Evolutionary conservation across 139 green algal genomes (phyloP), one percentile per base, ranked within the genome.

Genomic region (Diplosphaera chodatii): DNA sequence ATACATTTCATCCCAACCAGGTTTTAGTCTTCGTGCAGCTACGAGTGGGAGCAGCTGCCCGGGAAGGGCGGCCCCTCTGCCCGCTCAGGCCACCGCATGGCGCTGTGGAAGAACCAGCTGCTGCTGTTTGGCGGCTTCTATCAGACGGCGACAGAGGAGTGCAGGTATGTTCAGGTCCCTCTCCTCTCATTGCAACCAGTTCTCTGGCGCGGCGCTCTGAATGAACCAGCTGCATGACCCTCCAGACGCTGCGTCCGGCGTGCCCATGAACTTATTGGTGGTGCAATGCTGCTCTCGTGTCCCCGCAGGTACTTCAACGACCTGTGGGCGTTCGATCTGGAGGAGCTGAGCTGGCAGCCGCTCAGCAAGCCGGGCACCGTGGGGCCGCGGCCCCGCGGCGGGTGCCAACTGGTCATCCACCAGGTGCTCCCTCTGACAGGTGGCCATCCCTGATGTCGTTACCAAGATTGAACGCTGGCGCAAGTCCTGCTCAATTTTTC

Each of bases 41-140:
- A 89, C 71, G 70, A 77, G n/a, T 99, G 95, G 95, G 95, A 99
- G 78, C 75, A 92, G 59, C 79, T 98, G 22, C 75, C 85, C 13
- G 68, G 92, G 68, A 83, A 83, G 20, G 92, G 88, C 1, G 75
- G 80, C 32, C 90, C 90, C 29, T 85, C 75, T 3, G 83, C 90
- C 0, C 85, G 94, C 70, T 94, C 85, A n/a, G 95, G 95, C 4
- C 94, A 98, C 84, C 88, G 94, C 68, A 95, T 94, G 86, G 82
- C 80, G 27, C 25, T 89, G 40, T 79, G 90, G 77, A 94, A 96
- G 71, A 80, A 84, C 77, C 80, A 73, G n/a, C 66, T 96, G 15
- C 31, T 97, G 25, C 64, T 98, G n/a, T 97, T 98, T 84, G 94
- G 95, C 16, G 95, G 95, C 25, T 99, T 98, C 81, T 97, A 93